phyloP scores from a whole-genome alignment of 2,329 filamentous ascomycete genomes.

The Fusarium scirpi region DNA sequence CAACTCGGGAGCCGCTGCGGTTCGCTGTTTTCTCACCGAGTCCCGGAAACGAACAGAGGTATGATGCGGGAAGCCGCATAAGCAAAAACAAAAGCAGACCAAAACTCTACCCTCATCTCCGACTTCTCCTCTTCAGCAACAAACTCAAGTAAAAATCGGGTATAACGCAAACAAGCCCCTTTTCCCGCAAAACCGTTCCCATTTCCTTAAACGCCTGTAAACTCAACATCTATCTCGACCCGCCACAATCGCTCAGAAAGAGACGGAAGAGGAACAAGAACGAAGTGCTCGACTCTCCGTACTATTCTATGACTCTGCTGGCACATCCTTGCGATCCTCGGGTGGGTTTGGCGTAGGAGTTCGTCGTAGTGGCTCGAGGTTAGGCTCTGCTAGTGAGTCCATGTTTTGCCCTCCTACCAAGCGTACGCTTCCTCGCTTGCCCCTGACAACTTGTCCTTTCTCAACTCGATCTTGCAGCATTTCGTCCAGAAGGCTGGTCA shows the following conservation, averaged over 20 bases:
- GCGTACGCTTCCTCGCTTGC: conserved; percentile 74
- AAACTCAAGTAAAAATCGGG: conserved; percentile 49
- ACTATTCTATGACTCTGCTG: conserved; percentile 31
- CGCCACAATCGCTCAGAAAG: conserved; percentile 17
- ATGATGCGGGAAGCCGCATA: conserved; percentile 33
- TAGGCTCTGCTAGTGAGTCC: conserved; percentile 52
- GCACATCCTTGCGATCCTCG: conserved; percentile 41
- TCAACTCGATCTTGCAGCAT: conserved; percentile 95
- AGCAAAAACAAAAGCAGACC: conserved; percentile 31
- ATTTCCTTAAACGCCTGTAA: conserved; percentile 35
- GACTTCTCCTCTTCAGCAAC: conserved; percentile 26
- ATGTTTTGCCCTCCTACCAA: conserved; percentile 62
- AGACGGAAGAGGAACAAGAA: background rate
- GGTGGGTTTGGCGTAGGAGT: conserved; percentile 50
- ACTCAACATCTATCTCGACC: conserved; percentile 28
- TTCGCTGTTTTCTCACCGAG: conserved; percentile 28
- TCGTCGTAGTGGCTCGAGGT: conserved; percentile 56
- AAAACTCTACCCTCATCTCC: conserved; percentile 24
- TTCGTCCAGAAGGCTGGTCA: conserved; percentile 92
- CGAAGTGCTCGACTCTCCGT: background rate
- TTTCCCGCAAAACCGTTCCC: conserved; percentile 35
- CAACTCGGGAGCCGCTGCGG: conserved; percentile 30
- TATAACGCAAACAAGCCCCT: conserved; percentile 49
- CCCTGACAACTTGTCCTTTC: conserved; percentile 76
- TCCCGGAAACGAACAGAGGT: conserved; percentile 33